Evolutionary conservation across 208 protist species (phyloP), one percentile per base, ranked within the genome.

Genomic region (Leishmania martiniquensis): DNA sequence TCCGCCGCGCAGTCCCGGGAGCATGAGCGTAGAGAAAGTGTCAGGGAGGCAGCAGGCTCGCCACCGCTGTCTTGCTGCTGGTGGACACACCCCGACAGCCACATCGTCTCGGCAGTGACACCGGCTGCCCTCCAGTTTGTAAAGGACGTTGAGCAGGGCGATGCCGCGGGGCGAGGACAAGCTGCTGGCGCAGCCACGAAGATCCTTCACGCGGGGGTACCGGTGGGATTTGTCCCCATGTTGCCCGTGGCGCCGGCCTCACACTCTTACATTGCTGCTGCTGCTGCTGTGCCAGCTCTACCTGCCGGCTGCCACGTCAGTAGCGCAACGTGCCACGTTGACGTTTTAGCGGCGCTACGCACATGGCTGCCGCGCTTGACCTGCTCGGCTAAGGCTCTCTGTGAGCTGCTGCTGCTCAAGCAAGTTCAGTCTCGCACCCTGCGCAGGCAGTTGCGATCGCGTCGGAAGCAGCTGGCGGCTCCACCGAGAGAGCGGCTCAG

Each of bases 151-250:
- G 32, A 55, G 37, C 34, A 37, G 60, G 22, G 34, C 39, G 51
- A 39, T 42, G 22, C 9, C 1, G 37, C 49, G n/a, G 20, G 2
- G n/a, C 68, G 25, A 10, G 29, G 68, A 20, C 25, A 22, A 29
- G 29, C 47, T 22, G 54, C 68, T 47, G 29, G 7, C 10, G 25
- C 34, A 45, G 32, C 49, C 4, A n/a, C 51, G 34, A 55, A 2
- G 42, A 34, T 82, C 7, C 54, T 78, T 25, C 72, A 82, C 73
- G 78, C 67, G 34, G 78, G 78, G 20, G 71, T 82, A 6, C 78
- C 78, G 1, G 72, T 75, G 2, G 72, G 78, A 29, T 60, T 5
- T 22, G 60, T 42, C 22, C 34, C 49, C 17, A 51, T 51, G 12
- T 12, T n/a, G 4, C 13, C 59, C 6, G 42, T 17, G 3, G 34